Percentiles rank a stretch among this genome's conserved stretches.
Conservation (phyloP, 2,329 filamentous ascomycete genomes). For the Botrytis squamosa region DNA sequence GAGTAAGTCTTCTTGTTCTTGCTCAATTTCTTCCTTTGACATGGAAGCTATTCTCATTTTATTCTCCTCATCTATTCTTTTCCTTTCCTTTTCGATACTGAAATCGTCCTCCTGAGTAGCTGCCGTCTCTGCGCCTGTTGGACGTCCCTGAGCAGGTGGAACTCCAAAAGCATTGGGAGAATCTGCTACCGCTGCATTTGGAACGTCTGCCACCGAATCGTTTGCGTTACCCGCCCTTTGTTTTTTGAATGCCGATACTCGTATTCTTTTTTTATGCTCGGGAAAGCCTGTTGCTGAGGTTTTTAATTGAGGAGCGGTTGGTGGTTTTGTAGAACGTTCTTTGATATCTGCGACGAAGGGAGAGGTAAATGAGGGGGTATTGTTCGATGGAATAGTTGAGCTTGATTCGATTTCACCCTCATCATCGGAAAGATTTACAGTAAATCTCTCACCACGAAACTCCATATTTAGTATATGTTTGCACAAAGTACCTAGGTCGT, state of each 20-base stretch:
- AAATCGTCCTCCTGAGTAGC: slow-evolving; percentile 29
- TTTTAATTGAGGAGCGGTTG: slow-evolving; percentile 60
- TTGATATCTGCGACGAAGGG: slow-evolving; percentile 69
- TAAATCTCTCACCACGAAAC: slow-evolving; percentile 59
- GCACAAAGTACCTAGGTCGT: not conserved
- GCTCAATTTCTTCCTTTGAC: slow-evolving; percentile 77
- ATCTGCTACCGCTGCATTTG: slow-evolving; percentile 21
- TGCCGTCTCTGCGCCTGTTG: slow-evolving; percentile 27
- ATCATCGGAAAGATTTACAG: slow-evolving; percentile 57
- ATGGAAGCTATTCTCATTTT: slow-evolving; percentile 69
- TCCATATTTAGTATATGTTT: slow-evolving; percentile 42
- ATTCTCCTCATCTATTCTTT: slow-evolving; percentile 81
- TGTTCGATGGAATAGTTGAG: slow-evolving; percentile 30
- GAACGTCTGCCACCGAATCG: slow-evolving; percentile 23
- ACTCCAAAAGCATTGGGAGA: slow-evolving; percentile 29
- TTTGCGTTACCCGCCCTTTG: slow-evolving; percentile 44
- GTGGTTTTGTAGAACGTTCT: slow-evolving; percentile 69
- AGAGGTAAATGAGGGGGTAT: slow-evolving; percentile 36
- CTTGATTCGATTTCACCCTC: slow-evolving; percentile 41
- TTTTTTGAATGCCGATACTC: slow-evolving; percentile 77
- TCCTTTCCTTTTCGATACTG: slow-evolving; percentile 57
- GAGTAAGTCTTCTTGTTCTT: slow-evolving; percentile 78
- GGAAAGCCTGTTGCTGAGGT: slow-evolving; percentile 72
- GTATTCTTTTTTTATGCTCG: slow-evolving; percentile 75
- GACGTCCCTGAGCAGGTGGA: slow-evolving; percentile 24